Evolutionary conservation across 176 grass and related monocot species (phyloP).

Genomic region (Typha latifolia): DNA sequence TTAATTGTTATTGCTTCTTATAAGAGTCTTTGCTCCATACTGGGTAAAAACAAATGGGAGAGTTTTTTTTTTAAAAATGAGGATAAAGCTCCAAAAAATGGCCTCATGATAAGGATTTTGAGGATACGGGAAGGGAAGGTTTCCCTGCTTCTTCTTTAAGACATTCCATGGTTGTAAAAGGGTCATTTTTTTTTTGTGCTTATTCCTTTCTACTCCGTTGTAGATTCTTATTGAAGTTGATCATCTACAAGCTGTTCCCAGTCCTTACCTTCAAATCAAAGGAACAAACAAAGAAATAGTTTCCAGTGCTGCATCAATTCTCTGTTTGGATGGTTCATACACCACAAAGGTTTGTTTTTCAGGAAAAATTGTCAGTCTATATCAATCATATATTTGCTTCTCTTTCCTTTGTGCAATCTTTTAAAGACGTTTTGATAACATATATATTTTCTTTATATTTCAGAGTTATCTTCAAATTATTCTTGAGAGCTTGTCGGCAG

Average conservation of each 20-base stretch:
- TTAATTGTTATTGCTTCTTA: too few species aligned
- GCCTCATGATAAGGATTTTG: too few species aligned
- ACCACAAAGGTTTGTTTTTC: constrained; percentile 74
- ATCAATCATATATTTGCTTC: neutral
- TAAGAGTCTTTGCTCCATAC: too few species aligned
- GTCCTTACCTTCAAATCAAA: constrained; percentile 94
- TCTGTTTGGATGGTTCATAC: constrained; percentile 80
- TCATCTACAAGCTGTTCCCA: constrained; percentile 66
- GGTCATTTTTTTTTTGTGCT: neutral
- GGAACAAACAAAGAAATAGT: constrained; percentile 88
- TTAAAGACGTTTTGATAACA: neutral
- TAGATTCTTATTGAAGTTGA: constrained; percentile 99
- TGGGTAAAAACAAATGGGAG: too few species aligned
- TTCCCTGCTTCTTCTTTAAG: neutral
- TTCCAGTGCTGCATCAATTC: constrained; percentile 60
- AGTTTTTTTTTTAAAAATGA: too few species aligned
- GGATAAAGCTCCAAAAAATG: too few species aligned
- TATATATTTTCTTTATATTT: neutral
- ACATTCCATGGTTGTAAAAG: neutral
- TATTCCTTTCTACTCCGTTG: neutral
- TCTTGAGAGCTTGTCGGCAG: constrained; percentile 71
- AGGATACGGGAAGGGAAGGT: too few species aligned
- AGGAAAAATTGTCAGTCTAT: constrained; percentile 20
- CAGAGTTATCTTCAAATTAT: constrained; percentile 91
- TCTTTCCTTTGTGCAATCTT: constrained; percentile 28